Base-by-base conservation (phyloP, 2,329 filamentous ascomycete species). In the Botryosphaeria agaves region DNA sequence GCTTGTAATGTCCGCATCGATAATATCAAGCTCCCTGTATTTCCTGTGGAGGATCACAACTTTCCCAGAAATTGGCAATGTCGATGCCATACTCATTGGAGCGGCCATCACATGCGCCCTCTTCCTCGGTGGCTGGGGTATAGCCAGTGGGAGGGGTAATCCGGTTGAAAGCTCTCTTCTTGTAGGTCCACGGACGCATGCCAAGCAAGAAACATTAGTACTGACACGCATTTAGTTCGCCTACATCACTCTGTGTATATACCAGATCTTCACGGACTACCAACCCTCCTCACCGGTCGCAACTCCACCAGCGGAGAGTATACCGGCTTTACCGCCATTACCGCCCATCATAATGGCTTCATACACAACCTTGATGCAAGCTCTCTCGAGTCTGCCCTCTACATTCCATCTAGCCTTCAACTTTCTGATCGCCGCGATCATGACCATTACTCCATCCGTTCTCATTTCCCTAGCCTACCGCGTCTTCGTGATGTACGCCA, bases 201-300 rank as follows among this genome's bases (percentile, higher is more conserved):
- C 8, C 25, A 21, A n/a, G 24, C 12, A 34, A 44, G 31, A 14
- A n/a, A 11, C 11, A 19, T 26, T 26, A 24, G 16, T 34, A 28
- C 29, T 28, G 12, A 8, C 14, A 43, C 29, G 11, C 8, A 7
- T 19, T 16, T 31, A 59, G 54, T 95, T 98, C 48, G 87, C 89
- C 46, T 98, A 98, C 55, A 73, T 94, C 36, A 89, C 93, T n/a
- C 75, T 98, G 38, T 95, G 87, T 61, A 80, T 95, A 48, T 98
- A 95, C 59, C 89, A 98, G 55, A 95, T 95, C 53, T 95, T 95
- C 55, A 98, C 89, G 45, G 89, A 98, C 56, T 95, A 95, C 56
- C 72, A 87, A 41, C 84, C 89, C 3, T 85, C 80, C 4, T 55
- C 54, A 9, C 61, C 67, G 17, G 60, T 66, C 18, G 66, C 72